phyloP scores from a whole-genome alignment of 805 yeast species.

The Ogataea methylovora region DNA sequence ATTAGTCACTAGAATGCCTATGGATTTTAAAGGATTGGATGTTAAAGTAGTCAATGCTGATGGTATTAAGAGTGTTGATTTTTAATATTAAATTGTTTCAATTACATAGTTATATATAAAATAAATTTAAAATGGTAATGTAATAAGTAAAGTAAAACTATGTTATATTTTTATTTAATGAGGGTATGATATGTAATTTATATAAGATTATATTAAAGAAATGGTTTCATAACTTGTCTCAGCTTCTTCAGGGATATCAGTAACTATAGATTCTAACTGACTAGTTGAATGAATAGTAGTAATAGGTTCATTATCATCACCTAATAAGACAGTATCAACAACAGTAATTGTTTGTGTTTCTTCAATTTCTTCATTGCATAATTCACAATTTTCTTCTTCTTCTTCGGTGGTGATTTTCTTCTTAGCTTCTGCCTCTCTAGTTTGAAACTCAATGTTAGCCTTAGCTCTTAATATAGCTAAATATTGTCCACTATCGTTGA shows the following conservation, averaged over 20 bases:
- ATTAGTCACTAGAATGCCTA: constrained; percentile 77
- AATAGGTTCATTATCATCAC: constrained; percentile 9
- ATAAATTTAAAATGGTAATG: too few species aligned
- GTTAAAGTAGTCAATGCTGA: constrained; percentile 27
- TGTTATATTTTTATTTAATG: too few species aligned
- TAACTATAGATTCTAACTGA: too few species aligned
- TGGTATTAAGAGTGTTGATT: constrained; percentile 24
- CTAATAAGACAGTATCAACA: constrained; percentile 10
- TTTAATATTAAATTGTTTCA: constrained; percentile 4
- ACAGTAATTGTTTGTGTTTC: constrained; percentile 5
- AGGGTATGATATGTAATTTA: too few species aligned
- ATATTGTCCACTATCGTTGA: constrained; percentile 56
- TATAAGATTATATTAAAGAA: too few species aligned
- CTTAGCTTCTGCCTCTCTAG: constrained; percentile 39
- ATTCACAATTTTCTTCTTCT: constrained; percentile 2
- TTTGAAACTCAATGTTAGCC: constrained; percentile 50
- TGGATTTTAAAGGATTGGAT: constrained; percentile 79
- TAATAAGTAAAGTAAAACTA: too few species aligned
- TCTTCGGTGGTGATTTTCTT: constrained; percentile 8
- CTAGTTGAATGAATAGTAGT: too few species aligned
- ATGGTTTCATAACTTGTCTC: too few species aligned
- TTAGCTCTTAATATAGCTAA: constrained; percentile 48
- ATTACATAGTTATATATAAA: too few species aligned
- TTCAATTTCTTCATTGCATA: background rate
- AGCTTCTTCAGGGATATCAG: too few species aligned